Evolutionary conservation across 495 filamentous ascomycete genomes (phyloP), one percentile per base, ranked within the genome.

Genomic region (Acidiella bohemica): DNA sequence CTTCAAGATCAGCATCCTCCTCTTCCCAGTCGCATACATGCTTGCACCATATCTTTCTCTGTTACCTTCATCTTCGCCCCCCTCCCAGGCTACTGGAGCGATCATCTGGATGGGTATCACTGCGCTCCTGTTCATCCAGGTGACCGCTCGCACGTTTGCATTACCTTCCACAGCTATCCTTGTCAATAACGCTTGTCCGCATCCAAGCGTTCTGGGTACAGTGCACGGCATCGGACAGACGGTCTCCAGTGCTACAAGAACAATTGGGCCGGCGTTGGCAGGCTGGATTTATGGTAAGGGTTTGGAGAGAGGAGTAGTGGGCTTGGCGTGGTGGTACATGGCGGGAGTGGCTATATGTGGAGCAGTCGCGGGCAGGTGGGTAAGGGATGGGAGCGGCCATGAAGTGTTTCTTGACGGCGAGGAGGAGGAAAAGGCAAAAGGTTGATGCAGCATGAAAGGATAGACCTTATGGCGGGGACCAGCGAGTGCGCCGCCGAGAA

Each of bases 271-370:
- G 3, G 65, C 72, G 1, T 36, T 78, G n/a, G 75, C 71, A 2
- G 79, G 80, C 0, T 73, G 68, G 54, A 63, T 75, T 4, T 71
- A 78, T 49, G 78, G 78, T 0, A 28, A 68, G 9, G 81, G 81
- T 0, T 55, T 85, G 13, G 62, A 72, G 19, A 58, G 68, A n/a
- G 79, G 80, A 0, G 59, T 78, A 8, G 67, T 85, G 4, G 81
- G 81, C 0, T 54, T 67, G 9, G 73, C 79, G 13, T 87, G 78
- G 76, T 87, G 81, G 81, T 57, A 66, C 1, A 58, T 88, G 44
- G 73, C 64, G 43, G 59, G 59, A 14, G 62, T 83, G 11, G 81
- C 80, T 1, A 54, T 76, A 0, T 61, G 71, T 27, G 80, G 77
- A 2, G 63, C 70, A 36, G 42, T 76, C 11, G 71, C 71, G 11